A percentile compares a stretch with the other conserved stretches of the same genome.
phyloP scores from a whole-genome alignment of 2,329 filamentous ascomycete species.

The Pyrenochaeta sp. region DNA sequence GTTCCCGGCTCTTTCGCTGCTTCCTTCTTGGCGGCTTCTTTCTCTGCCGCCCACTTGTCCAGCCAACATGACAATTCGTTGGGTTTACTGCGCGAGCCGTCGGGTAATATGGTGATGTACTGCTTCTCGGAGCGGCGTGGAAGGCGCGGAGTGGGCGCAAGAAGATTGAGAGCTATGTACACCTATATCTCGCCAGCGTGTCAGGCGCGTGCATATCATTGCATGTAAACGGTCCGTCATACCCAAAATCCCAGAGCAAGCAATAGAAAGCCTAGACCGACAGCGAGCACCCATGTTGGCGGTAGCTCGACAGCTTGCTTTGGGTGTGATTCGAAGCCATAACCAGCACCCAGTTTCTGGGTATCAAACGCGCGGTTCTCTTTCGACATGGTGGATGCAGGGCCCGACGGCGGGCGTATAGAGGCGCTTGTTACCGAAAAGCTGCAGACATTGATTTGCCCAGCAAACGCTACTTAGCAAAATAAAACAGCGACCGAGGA shows the following conservation, averaged over 20 bases:
- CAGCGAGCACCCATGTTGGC: conserved; percentile 42
- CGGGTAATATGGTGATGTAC: conserved; percentile 77
- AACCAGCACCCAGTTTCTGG: conserved; percentile 26
- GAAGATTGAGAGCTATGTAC: conserved; percentile 73
- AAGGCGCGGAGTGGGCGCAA: conserved; percentile 82
- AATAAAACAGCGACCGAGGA: conserved; percentile 1
- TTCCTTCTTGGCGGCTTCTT: conserved; percentile 53
- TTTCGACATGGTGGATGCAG: conserved; percentile 24
- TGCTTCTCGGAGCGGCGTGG: conserved; percentile 81
- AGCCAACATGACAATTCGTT: conserved; percentile 84
- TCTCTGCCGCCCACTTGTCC: conserved; percentile 73
- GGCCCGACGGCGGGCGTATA: conserved; percentile 16
- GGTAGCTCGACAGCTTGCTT: conserved; percentile 37
- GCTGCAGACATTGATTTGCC: conserved; percentile 28
- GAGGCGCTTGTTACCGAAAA: conserved; percentile 26
- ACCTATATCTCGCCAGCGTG: conserved; percentile 54
- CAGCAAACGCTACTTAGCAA: conserved; percentile 10
- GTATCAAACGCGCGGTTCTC: conserved; percentile 40
- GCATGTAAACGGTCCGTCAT: conserved; percentile 10
- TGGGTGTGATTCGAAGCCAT: conserved; percentile 39
- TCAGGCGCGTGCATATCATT: conserved; percentile 4
- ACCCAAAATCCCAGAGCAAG: conserved; percentile 42
- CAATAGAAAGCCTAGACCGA: conserved; percentile 34
- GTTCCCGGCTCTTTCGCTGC: conserved; percentile 33
- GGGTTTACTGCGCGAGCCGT: conserved; percentile 64